Percentiles rank a stretch among this genome's conserved stretches.
phyloP scores from a whole-genome alignment of 1,284 basidiomycete species.

The Neolentinus lepideus region DNA sequence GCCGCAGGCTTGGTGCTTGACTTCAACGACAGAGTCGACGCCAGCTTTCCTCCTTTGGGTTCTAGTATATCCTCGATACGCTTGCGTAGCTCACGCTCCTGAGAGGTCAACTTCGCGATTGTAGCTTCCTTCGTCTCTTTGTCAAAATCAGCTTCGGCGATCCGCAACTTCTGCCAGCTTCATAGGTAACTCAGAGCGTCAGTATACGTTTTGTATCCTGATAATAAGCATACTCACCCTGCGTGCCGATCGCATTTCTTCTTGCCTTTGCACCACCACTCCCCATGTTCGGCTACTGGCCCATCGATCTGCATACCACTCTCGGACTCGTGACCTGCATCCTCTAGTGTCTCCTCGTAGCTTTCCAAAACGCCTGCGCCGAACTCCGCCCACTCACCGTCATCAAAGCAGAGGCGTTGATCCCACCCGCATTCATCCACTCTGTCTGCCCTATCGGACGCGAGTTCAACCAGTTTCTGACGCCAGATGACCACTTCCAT shows the following conservation, averaged over 20 bases:
- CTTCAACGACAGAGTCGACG: slow-evolving; percentile 26
- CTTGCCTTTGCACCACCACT: slow-evolving; percentile 72
- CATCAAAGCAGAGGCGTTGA: slow-evolving; percentile 70
- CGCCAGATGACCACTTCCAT: slow-evolving; percentile 64
- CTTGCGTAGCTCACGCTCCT: slow-evolving; percentile 68
- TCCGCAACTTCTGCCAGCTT: slow-evolving; percentile 75
- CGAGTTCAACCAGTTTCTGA: slow-evolving; percentile 57
- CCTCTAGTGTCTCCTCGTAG: slow-evolving; percentile 37
- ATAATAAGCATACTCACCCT: slow-evolving; percentile 39
- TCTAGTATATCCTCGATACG: slow-evolving; percentile 63
- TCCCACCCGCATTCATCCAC: slow-evolving; percentile 78
- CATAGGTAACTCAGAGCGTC: slow-evolving; percentile 7
- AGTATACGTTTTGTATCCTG: slow-evolving; percentile 4
- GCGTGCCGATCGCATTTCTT: slow-evolving; percentile 72
- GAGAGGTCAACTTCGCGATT: slow-evolving; percentile 52
- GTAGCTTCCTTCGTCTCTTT: slow-evolving; percentile 60
- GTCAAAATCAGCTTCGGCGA: slow-evolving; percentile 65
- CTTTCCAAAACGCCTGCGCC: slow-evolving; percentile 58
- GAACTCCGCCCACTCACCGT: slow-evolving; percentile 65
- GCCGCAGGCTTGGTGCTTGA: slow-evolving; percentile 29
- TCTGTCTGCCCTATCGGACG: slow-evolving; percentile 49
- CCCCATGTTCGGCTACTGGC: slow-evolving; percentile 31
- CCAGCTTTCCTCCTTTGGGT: slow-evolving; percentile 24
- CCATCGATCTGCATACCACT: slow-evolving; percentile 37
- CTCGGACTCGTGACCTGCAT: slow-evolving; percentile 24